phyloP scores from a whole-genome alignment of 345 rosid genomes.

The Psidium friedrichsthalianum region DNA sequence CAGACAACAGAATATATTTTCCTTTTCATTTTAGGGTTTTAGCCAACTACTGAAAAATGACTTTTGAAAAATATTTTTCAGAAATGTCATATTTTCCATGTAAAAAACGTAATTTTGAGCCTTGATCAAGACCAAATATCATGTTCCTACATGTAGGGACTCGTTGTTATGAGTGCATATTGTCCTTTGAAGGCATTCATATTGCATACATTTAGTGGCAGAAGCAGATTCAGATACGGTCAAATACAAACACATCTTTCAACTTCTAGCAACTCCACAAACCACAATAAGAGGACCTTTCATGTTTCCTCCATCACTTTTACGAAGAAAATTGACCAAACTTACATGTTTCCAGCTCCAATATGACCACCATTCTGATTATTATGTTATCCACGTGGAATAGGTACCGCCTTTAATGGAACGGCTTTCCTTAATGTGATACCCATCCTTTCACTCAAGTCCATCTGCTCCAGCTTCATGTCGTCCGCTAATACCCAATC shows the following conservation, averaged over 20 bases:
- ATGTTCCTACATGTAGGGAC: neutral
- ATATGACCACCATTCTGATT: neutral
- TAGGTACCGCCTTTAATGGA: constrained; percentile 51
- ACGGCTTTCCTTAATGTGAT: constrained; percentile 47
- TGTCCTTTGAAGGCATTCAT: neutral
- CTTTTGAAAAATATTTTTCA: too few species aligned
- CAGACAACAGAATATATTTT: too few species aligned
- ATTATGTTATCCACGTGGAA: constrained; percentile 5
- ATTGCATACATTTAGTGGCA: neutral
- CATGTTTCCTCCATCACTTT: neutral
- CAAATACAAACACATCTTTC: neutral
- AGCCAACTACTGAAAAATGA: too few species aligned
- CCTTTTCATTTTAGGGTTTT: too few species aligned
- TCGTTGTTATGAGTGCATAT: neutral
- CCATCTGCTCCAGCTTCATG: constrained; percentile 33
- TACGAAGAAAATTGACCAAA: neutral
- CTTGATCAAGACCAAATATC: neutral
- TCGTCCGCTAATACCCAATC: constrained; percentile 52
- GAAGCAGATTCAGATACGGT: neutral
- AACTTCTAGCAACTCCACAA: neutral
- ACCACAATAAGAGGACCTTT: neutral
- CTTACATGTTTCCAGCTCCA: neutral
- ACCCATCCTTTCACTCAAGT: constrained; percentile 62
- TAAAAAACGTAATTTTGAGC: neutral
- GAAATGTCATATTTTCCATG: too few species aligned